Evolutionary conservation across 345 rosid genomes (phyloP).

Genomic region (Mangifera indica): DNA sequence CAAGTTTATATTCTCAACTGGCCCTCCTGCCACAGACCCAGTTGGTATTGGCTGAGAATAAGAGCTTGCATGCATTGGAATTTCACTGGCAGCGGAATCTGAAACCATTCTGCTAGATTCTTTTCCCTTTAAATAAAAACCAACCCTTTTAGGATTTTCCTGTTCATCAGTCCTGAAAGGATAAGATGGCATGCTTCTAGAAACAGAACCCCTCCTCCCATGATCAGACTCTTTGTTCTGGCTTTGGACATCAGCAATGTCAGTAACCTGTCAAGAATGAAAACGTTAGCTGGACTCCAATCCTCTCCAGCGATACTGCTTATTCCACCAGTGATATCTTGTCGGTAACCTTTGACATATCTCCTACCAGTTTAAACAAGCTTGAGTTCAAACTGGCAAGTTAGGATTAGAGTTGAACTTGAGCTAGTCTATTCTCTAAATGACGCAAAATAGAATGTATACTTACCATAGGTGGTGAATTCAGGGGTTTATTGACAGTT

Average conservation of each 20-base stretch:
- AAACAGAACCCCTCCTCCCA: constrained; percentile 40
- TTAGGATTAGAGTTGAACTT: no score
- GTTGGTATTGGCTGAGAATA: constrained; percentile 70
- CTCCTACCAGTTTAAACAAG: no score
- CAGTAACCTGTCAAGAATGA: constrained; percentile 7
- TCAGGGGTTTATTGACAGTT: background rate
- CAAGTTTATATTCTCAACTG: constrained; percentile 19
- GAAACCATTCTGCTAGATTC: constrained; percentile 18
- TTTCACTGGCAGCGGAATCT: constrained; percentile 22
- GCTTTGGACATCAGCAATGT: constrained; percentile 1
- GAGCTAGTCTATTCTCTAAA: no score
- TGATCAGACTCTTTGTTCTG: constrained; percentile 27
- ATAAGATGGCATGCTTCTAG: constrained; percentile 70
- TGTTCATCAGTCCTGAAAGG: constrained; percentile 25
- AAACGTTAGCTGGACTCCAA: no score
- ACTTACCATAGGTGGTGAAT: constrained; percentile 24
- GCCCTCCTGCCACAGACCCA: constrained; percentile 28
- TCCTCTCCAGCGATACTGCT: no score
- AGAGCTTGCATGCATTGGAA: constrained; percentile 31
- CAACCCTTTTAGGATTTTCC: constrained; percentile 23
- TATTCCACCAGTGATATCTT: no score
- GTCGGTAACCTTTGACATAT: no score
- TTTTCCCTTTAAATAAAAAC: constrained; percentile 22
- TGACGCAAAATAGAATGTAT: no score
- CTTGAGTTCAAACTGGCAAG: no score